These are phyloP conservation scores for Panicum miliaceum DNA, from an alignment of 176 grass and related monocot genomes.

Conservation along the genomic window DNA sequence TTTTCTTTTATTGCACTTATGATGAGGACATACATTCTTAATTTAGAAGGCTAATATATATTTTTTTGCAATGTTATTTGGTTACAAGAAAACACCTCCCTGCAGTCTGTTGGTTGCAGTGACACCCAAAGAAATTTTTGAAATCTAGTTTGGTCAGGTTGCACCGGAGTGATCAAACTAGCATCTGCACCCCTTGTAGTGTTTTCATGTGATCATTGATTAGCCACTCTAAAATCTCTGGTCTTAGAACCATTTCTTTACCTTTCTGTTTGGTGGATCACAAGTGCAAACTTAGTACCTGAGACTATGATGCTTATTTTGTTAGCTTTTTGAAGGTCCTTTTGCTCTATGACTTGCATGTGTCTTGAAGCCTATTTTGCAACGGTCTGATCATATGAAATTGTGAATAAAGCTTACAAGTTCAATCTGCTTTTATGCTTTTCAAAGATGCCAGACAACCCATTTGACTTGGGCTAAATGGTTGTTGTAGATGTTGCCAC, in stretches of 20 bases:
- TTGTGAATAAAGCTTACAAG: not conserved
- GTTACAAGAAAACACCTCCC: not conserved
- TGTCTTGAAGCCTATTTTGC: not conserved
- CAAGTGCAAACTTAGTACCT: not conserved
- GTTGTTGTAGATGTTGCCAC: not conserved
- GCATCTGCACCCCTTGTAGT: not conserved
- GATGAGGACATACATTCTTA: not conserved
- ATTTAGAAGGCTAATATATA: not conserved
- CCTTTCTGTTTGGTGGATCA: not conserved
- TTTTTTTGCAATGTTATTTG: not conserved
- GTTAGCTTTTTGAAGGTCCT: not conserved
- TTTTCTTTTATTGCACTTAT: constrained; percentile 4
- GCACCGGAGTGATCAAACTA: constrained; percentile 19
- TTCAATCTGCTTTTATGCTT: not conserved
- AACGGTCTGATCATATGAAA: not conserved
- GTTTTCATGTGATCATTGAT: not conserved
- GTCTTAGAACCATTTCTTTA: constrained; percentile 1
- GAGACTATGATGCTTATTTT: not conserved
- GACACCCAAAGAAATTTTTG: not conserved
- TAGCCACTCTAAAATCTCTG: not conserved
- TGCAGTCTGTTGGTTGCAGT: constrained; percentile 8
- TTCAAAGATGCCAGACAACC: not conserved
- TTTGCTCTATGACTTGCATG: not conserved
- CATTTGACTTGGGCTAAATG: not conserved
- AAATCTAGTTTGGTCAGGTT: not conserved